These are phyloP conservation scores for Penicillium riverlandense DNA, from an alignment of 495 filamentous ascomycete species.

Conservation along the genomic window DNA sequence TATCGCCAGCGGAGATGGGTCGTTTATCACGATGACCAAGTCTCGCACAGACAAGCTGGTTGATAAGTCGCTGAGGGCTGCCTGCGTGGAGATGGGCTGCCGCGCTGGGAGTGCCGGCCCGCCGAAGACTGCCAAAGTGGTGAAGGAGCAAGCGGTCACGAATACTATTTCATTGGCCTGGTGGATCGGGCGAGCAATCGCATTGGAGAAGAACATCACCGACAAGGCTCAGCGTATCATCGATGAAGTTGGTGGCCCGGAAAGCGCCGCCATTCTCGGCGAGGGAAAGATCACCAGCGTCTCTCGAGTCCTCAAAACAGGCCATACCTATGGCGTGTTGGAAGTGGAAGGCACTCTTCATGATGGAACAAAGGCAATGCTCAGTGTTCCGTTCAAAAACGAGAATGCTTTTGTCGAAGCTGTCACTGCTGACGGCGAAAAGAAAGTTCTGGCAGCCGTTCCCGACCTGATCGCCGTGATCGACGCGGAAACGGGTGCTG, in stretches of 20 bases:
- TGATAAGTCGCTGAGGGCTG: constrained; percentile 21
- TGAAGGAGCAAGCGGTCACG: constrained; percentile 22
- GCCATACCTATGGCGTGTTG: constrained; percentile 25
- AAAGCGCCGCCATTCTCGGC: constrained; percentile 47
- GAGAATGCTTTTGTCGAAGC: constrained; percentile 53
- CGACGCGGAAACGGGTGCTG: constrained; percentile 51
- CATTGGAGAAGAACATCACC: constrained; percentile 30
- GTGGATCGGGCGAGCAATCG: constrained; percentile 44
- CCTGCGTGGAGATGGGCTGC: constrained; percentile 27
- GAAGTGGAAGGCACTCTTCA: constrained; percentile 40
- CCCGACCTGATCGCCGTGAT: constrained; percentile 57
- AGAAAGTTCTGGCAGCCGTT: constrained; percentile 47
- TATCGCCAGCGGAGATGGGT: constrained; percentile 30
- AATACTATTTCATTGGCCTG: constrained; percentile 38
- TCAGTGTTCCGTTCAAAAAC: constrained; percentile 51
- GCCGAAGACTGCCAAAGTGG: constrained; percentile 19
- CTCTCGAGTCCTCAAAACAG: constrained; percentile 35
- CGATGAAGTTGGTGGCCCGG: constrained; percentile 45
- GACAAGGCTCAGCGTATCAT: constrained; percentile 50
- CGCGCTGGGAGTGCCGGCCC: constrained; percentile 21
- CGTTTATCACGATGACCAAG: constrained; percentile 27
- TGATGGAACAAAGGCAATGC: constrained; percentile 30
- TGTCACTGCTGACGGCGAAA: constrained; percentile 17
- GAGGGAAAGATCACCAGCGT: constrained; percentile 57
- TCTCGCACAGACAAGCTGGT: constrained; percentile 27